Percentiles rank a stretch among this genome's conserved stretches.
phyloP scores from a whole-genome alignment of 768 basidiomycete genomes.

The Cantharellus anzutake region DNA sequence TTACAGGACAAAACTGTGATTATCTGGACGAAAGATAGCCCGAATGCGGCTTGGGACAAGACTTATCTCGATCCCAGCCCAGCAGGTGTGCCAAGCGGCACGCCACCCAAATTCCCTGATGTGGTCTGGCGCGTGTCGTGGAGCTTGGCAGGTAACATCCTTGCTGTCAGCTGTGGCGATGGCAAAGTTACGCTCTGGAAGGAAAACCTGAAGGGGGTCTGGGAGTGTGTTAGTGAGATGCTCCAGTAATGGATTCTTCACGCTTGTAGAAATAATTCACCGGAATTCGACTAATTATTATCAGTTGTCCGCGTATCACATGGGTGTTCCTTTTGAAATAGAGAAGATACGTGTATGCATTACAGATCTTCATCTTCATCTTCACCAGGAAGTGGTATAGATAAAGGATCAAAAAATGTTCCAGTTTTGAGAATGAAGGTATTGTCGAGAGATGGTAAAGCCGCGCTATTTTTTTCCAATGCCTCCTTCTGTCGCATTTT shows the following conservation, averaged over 20 bases:
- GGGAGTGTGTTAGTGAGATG: constrained; percentile 96
- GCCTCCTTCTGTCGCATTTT: constrained; percentile 3
- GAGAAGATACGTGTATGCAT: no score
- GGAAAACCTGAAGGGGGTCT: constrained; percentile 82
- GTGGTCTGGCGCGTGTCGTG: constrained; percentile 98
- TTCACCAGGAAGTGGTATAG: not conserved
- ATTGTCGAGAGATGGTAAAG: not conserved
- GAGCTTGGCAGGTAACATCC: constrained; percentile 89
- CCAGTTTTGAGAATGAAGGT: not conserved
- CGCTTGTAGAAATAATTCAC: not conserved
- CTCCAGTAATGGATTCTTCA: not conserved
- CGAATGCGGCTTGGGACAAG: constrained; percentile 58
- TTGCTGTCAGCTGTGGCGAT: constrained; percentile 94
- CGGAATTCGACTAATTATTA: no score
- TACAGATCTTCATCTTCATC: not conserved
- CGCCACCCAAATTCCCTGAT: constrained; percentile 78
- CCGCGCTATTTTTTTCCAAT: not conserved
- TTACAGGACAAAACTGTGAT: constrained; percentile 62
- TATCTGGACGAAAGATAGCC: constrained; percentile 78
- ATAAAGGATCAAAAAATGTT: not conserved
- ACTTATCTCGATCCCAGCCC: constrained; percentile 53
- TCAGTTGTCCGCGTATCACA: no score
- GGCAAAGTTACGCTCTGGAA: constrained; percentile 98
- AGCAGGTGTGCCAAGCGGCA: constrained; percentile 20
- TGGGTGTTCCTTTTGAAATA: no score